phyloP scores from a whole-genome alignment of 768 basidiomycete genomes.

The Paxillus rubicundulus region DNA sequence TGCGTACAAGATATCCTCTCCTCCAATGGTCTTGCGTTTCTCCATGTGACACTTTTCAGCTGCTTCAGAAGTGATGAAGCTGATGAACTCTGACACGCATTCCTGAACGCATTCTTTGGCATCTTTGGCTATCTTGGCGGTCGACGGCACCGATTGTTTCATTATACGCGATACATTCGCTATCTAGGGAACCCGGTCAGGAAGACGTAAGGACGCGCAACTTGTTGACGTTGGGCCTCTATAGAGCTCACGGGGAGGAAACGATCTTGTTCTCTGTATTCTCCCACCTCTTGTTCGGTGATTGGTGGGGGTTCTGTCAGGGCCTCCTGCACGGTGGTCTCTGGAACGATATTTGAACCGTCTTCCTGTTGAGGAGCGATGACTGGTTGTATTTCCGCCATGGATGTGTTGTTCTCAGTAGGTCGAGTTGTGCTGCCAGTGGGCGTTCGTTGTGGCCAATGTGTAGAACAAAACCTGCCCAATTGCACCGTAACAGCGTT shows the following conservation, averaged over 20 bases:
- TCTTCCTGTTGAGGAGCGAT: conserved; percentile 43
- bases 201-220: neutral
- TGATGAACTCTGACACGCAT: conserved; percentile 97
- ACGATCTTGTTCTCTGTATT: conserved; percentile 93
- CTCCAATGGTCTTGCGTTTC: conserved; percentile 97
- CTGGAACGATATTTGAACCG: conserved; percentile 29
- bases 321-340: conserved; percentile 38
- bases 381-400: conserved; percentile 33
- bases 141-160: conserved; percentile 86
- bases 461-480: neutral
- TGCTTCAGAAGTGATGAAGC: conserved; percentile 96
- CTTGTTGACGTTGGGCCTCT: too few species aligned
- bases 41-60: conserved; percentile 92
- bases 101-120: conserved; percentile 99
- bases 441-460: neutral
- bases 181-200: conserved; percentile 53
- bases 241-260: conserved; percentile 81
- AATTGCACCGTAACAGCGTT: too few species aligned
- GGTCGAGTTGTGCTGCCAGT: neutral
- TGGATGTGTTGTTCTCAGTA: conserved; percentile 5
- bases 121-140: conserved; percentile 96
- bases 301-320: conserved; percentile 67
- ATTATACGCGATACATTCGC: conserved; percentile 98
- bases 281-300: conserved; percentile 90
- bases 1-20: conserved; percentile 96